Base-by-base conservation (phyloP, 2,329 filamentous ascomycete genomes). In the Sporothrix schenckii region DNA sequence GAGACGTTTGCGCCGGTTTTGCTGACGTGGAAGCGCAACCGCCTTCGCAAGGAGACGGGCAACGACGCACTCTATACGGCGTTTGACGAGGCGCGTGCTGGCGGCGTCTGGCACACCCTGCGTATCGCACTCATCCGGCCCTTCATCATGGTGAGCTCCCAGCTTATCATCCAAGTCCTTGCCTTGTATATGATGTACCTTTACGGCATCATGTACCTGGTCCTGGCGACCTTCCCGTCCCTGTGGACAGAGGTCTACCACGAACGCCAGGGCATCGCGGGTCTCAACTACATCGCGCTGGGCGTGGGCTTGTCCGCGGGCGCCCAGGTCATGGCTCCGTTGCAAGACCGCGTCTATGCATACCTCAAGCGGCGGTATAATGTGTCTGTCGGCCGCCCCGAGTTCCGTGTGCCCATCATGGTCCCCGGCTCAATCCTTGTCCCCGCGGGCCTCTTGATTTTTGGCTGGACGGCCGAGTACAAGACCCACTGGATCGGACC, bases 41-140 rank as follows among this genome's bases (percentile, higher is more conserved):
- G 80, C n/a, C 81, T 90, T n/a, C 81, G 83, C 70, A 83, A 83
- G 72, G 81, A 86, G 73, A 90, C 88, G 1, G 86, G 85, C 34
- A 90, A 90, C 73, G 52, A 69, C 3, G 72, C 54, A 1, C 75
- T 83, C 75, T 77, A 80, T 66, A 85, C 87, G 2, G 82, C 89
- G 39, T 85, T 86, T 76, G 89, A 89, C 58, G 63, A 52, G 11
- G 78, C 78, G 50, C 78, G 78, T 6, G 76, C 78, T 21, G 69
- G 49, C 7, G 56, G 68, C 1, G 27, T 52, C 56, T 72, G 34
- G 24, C 44, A 30, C 21, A 39, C 30, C n/a, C 81, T 78, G 77
- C 80, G 73, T 69, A 80, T 70, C 63, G 80, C 76, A 75, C 79
- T 87, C 9, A 77, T 81, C 1, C 81, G 87, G 0, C 86, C 85